Evolutionary conservation across 768 basidiomycete genomes (phyloP).

Genomic region (Leccinum longicurvipes): DNA sequence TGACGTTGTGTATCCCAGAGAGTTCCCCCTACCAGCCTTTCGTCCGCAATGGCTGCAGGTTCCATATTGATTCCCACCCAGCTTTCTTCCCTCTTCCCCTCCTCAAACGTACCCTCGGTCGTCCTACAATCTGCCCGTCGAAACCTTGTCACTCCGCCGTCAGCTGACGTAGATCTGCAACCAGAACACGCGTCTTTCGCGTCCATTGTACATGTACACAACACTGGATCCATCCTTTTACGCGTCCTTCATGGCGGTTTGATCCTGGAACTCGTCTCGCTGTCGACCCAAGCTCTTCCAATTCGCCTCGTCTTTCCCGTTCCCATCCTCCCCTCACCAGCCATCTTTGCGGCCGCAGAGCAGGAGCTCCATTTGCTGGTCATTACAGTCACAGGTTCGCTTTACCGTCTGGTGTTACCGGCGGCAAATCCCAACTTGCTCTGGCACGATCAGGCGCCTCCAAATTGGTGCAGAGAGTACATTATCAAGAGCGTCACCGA

Average conservation of each 20-base stretch:
- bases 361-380: constrained; percentile 66
- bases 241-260: constrained; percentile 72
- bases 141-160: constrained; percentile 46
- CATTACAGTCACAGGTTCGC: constrained; percentile 62
- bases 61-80: constrained; percentile 53
- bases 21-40: background rate
- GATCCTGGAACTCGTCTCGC: constrained; percentile 74
- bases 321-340: constrained; percentile 59
- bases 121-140: constrained; percentile 59
- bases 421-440: constrained; percentile 47
- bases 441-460: constrained; percentile 53
- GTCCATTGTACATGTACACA: constrained; percentile 50
- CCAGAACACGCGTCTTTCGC: constrained; percentile 73
- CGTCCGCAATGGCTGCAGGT: constrained; percentile 23
- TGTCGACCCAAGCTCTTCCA: constrained; percentile 60
- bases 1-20: background rate
- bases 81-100: constrained; percentile 60
- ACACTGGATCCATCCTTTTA: constrained; percentile 64
- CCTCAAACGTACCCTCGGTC: constrained; percentile 47
- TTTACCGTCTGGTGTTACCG: constrained; percentile 72
- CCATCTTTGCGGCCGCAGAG: constrained; percentile 49
- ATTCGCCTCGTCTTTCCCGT: constrained; percentile 80
- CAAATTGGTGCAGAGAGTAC: constrained; percentile 67
- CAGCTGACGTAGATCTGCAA: constrained; percentile 41
- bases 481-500: constrained; percentile 53